phyloP scores from a whole-genome alignment of 2,329 filamentous ascomycete genomes.

The Penicillium sp. region DNA sequence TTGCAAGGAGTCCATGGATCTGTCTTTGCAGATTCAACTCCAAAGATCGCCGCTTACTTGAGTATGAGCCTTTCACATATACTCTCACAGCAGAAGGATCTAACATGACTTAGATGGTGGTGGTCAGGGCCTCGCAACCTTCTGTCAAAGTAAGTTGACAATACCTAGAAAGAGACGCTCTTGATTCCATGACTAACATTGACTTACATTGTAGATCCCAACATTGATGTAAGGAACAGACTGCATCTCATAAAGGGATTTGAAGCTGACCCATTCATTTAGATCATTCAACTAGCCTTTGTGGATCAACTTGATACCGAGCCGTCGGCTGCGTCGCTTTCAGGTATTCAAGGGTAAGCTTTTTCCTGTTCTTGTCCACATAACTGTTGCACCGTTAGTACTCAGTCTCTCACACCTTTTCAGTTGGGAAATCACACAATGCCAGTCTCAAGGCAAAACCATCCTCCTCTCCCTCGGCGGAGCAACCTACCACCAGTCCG shows the following conservation, averaged over 20 bases:
- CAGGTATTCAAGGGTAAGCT: not conserved
- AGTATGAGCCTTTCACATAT: not conserved
- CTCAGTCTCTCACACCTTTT: not conserved
- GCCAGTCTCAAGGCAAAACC: slow-evolving; percentile 9
- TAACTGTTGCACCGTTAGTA: no score
- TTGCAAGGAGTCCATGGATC: not conserved
- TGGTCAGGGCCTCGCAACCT: not conserved
- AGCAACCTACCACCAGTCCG: not conserved
- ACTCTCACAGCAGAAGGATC: not conserved
- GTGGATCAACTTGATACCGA: not conserved
- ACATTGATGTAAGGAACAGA: not conserved
- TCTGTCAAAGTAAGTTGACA: not conserved
- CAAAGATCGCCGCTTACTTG: not conserved
- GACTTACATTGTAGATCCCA: not conserved
- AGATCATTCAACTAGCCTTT: slow-evolving; percentile 2
- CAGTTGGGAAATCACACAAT: slow-evolving; percentile 9
- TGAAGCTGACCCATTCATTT: not conserved
- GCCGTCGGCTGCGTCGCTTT: not conserved
- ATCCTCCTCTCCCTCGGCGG: slow-evolving; percentile 11
- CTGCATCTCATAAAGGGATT: not conserved
- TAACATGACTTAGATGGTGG: slow-evolving; percentile 1
- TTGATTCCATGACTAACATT: not conserved
- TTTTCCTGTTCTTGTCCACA: no score
- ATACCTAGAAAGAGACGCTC: not conserved
- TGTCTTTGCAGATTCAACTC: not conserved